These are phyloP conservation scores for Pugionium dolabratum DNA, from an alignment of 345 rosid genomes.

Conservation along the genomic window DNA sequence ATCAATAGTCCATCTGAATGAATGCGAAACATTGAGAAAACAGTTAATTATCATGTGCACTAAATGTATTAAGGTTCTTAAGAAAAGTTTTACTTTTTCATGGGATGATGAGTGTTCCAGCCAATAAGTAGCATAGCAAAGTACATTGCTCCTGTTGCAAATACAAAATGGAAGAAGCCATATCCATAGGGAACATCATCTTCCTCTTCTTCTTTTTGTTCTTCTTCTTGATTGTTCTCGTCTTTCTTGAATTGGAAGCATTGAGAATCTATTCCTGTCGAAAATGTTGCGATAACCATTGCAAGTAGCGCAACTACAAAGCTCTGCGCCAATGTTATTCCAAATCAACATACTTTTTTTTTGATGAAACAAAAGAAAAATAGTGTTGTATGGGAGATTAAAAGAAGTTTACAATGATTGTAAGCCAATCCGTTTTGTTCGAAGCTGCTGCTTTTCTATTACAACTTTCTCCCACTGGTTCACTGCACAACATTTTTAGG, in stretches of 20 bases:
- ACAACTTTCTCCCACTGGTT: slow-evolving; percentile 85
- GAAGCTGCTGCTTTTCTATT: slow-evolving; percentile 80
- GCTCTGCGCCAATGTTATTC: slow-evolving; percentile 49
- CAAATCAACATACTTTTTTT: too few relatives aligned
- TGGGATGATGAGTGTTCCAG: slow-evolving; percentile 85
- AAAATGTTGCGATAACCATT: slow-evolving; percentile 91
- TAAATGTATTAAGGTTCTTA: too few relatives aligned
- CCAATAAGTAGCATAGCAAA: slow-evolving; percentile 89
- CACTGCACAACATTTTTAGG: slow-evolving; percentile 51
- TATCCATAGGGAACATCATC: slow-evolving; percentile 84
- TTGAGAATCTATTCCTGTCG: slow-evolving; percentile 90
- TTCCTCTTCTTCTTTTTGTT: slow-evolving; percentile 35
- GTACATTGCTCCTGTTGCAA: slow-evolving; percentile 97
- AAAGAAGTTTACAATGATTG: slow-evolving; percentile 39
- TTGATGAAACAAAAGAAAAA: not conserved
- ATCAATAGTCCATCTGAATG: slow-evolving; percentile 85
- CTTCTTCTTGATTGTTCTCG: slow-evolving; percentile 20
- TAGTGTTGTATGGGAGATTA: too few relatives aligned
- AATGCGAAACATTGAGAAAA: not conserved
- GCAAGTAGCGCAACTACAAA: slow-evolving; percentile 79
- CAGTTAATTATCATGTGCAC: not conserved
- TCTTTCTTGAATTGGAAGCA: slow-evolving; percentile 70
- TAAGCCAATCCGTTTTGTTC: slow-evolving; percentile 83
- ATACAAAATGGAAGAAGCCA: slow-evolving; percentile 95
- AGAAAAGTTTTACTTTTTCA: slow-evolving; percentile 54